Base-by-base conservation (phyloP, 129 eudicot species). In the Lonicera japonica region DNA sequence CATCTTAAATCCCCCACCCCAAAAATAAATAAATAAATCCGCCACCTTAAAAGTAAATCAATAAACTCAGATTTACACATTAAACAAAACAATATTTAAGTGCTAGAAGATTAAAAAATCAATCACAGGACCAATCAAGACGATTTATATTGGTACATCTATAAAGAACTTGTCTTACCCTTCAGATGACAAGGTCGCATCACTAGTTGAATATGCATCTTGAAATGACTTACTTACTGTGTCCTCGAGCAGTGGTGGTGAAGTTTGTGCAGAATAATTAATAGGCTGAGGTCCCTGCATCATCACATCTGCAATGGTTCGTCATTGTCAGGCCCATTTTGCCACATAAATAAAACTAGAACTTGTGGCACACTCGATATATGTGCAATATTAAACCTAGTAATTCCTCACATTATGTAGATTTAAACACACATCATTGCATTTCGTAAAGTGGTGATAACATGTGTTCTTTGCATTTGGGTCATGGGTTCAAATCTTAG, bases 241-340 rank as follows among this genome's bases (percentile, higher is more conserved):
- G 66, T 72, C 66, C 70, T 75, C 56, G 54, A 64, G 52, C 34
- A 61, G 39, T 48, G 19, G 24, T 18, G 66, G 43, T 47, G 73
- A 39, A 46, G 70, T 79, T 68, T 77, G 83, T 67, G 63, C 78
- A 54, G 71, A 63, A 72, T 23, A 62, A 36, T 60, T 75, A 36
- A 58, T 19, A 61, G 77, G 57, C 65, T 77, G 77, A 69, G 86
- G 56, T 59, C 60, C 82, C 82, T 73, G 88, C 83, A 75, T 53
- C 84, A 71, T 77, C 77, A 74, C 69, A 79, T 83, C 97, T 90
- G 97, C 97, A 86, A 83, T 66, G 65, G 78, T 70, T 83, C 71
- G 60, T 71, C 69, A 71, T 77, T 70, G 70, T 83, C 60, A 77
- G 77, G 67, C 50, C 67, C 61, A 50, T 58, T 63, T 57, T 39